Base-by-base conservation (phyloP, 345 rosid genomes). In the Lepidium aucheri region DNA sequence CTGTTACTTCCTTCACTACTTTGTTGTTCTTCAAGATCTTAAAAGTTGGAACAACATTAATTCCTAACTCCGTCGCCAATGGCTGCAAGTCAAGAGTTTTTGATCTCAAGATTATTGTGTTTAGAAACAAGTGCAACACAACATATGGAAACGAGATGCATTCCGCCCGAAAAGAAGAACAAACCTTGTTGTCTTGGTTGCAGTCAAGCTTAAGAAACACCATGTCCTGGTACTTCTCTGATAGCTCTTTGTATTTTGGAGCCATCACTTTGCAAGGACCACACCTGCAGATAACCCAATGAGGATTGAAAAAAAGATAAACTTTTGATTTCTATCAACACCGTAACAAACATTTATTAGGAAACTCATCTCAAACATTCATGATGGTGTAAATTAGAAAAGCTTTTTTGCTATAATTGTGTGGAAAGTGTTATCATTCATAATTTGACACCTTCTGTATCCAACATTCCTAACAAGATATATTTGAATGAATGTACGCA, bases 191-290 rank as follows among this genome's bases (percentile, higher is more conserved):
- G 2, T 84, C 93, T 79, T 86, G 84, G 82, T 87, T 89, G 84
- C 98, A 92, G 64, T 89, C 98, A 38, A 92, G 98, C 82, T 92
- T 92, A 58, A 92, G 81, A 57, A 92, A 92, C 49, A 92, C 85
- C 60, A 85, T 94, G 71, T 92, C 98, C 17, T 78, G 75, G 58
- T 84, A 83, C 69, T 89, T 85, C 79, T 86, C 60, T 0, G 98
- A 85, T 70, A 92, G 79, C 32, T 82, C 87, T 67, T 83, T 71
- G 74, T 76, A 89, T 68, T 85, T 89, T 5, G 98, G 97, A 61
- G 95, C 97, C 1, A 92, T 92, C 24, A 89, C 67, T 81, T 92
- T 92, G 81, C 98, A 92, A 32, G 98, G 98, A 60, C 98, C 98
- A 60, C 98, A 89, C 97, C 96, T 89, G 65, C 41, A 65, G 3